These are phyloP conservation scores for Apiotrichum montevideense DNA, from an alignment of 1,284 basidiomycete genomes.

Conservation along the genomic window DNA sequence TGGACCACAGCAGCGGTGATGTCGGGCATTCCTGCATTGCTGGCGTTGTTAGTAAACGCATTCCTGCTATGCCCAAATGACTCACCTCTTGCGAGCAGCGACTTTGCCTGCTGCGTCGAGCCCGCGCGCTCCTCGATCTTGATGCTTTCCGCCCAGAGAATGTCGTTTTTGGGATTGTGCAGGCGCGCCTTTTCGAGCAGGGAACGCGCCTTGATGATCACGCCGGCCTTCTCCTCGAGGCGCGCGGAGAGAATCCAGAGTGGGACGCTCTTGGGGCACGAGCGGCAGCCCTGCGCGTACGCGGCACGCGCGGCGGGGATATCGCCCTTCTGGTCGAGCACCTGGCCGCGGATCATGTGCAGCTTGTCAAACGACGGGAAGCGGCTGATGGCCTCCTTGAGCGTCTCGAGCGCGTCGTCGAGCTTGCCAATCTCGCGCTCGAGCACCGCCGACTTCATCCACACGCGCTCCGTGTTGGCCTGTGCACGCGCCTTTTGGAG, in stretches of 20 bases:
- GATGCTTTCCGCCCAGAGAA: conserved; percentile 85
- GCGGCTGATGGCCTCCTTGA: conserved; percentile 66
- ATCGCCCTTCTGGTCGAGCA: conserved; percentile 58
- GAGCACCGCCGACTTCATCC: conserved; percentile 97
- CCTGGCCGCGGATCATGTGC: conserved; percentile 95
- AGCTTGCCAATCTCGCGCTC: conserved; percentile 79
- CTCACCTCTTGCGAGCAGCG: conserved; percentile 69
- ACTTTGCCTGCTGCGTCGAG: conserved; percentile 68
- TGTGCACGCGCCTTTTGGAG: conserved; percentile 81
- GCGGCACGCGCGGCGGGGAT: conserved; percentile 64
- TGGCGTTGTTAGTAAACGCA: conserved; percentile 23
- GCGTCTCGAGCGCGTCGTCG: conserved; percentile 65
- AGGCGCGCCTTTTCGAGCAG: conserved; percentile 84
- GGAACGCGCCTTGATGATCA: conserved; percentile 87
- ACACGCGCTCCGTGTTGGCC: conserved; percentile 86
- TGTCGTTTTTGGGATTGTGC: conserved; percentile 74
- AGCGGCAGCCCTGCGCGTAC: conserved; percentile 72
- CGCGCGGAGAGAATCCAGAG: conserved; percentile 84
- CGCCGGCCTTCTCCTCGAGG: conserved; percentile 78
- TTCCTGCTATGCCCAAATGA: neutral
- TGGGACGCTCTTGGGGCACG: conserved; percentile 71
- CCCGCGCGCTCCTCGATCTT: conserved; percentile 83
- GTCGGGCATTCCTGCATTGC: conserved; percentile 86
- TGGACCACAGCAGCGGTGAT: conserved; percentile 82
- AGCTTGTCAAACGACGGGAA: conserved; percentile 85